Conservation (phyloP, 139 green algal species). For the Ostreobium quekettii region DNA sequence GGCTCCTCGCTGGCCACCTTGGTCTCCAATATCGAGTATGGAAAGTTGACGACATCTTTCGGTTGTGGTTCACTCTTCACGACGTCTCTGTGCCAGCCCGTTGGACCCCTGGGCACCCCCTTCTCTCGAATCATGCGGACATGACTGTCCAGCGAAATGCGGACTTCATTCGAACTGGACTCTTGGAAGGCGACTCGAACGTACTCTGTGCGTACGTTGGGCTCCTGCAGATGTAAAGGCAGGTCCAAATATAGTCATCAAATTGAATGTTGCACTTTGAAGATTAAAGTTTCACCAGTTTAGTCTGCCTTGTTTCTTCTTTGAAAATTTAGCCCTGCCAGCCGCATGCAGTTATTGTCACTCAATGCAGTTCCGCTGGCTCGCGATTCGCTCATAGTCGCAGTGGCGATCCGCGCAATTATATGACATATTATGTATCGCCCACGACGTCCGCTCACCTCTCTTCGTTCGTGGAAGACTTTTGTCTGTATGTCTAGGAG, state of each 20-base stretch:
- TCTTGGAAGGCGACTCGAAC: slow-evolving; percentile 63
- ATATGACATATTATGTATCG: too few relatives aligned
- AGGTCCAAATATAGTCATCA: too few relatives aligned
- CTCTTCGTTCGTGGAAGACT: too few relatives aligned
- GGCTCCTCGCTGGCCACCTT: slow-evolving; percentile 64
- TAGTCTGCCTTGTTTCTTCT: too few relatives aligned
- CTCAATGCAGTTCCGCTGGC: too few relatives aligned
- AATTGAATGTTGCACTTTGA: too few relatives aligned
- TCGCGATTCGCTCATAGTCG: too few relatives aligned
- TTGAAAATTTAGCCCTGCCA: too few relatives aligned
- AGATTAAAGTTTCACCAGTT: too few relatives aligned
- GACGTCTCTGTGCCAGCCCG: slow-evolving; percentile 40
- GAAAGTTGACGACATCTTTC: slow-evolving; percentile 51
- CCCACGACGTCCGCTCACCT: too few relatives aligned
- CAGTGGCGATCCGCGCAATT: too few relatives aligned
- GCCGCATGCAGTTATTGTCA: too few relatives aligned
- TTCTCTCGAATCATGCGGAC: slow-evolving; percentile 46
- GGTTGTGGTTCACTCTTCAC: background rate
- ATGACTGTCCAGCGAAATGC: slow-evolving; percentile 61
- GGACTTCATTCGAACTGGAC: slow-evolving; percentile 43
- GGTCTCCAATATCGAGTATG: slow-evolving; percentile 77
- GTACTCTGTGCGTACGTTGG: slow-evolving; percentile 63
- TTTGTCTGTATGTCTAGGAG: slow-evolving; percentile 9
- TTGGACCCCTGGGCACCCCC: slow-evolving; percentile 8
- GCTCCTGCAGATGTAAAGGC: slow-evolving; percentile 36